Base-by-base conservation (phyloP, 2,329 filamentous ascomycete species). In the Aotearoamyces nothofagi region DNA sequence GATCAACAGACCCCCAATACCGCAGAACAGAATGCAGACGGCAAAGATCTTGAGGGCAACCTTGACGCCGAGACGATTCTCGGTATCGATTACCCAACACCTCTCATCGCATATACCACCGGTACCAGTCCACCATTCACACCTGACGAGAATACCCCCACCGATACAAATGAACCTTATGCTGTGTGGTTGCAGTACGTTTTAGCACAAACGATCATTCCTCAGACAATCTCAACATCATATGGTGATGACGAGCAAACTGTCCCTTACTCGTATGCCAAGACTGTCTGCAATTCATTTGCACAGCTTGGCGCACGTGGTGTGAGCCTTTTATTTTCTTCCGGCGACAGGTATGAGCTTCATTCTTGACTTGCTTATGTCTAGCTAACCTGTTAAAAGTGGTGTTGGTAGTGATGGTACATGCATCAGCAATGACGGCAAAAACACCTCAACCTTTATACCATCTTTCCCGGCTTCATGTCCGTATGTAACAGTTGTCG, bases 241-340 rank as follows among this genome's bases (percentile, higher is more conserved):
- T 79, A 79, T 44, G 72, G 69, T 27, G 74, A 78, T 31, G 60
- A 68, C 32, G 74, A 79, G 49, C 68, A 76, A 44, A 61, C 63
- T 2, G 57, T 79, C 0, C 72, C 74, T 0, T 41, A 52, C 3
- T 61, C 61, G 6, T 80, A 77, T 41, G 69, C 70, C 15, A 53
- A 56, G 27, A 60, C 61, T 28, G 67, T 73, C 4, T 79, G 74
- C 54, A 58, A 64, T 36, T 54, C 69, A 33, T 71, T 77, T 40
- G 68, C 62, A 11, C 61, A 74, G 41, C 63, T 78, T 19, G 72
- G 69, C 10, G 64, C 67, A 3, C 66, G 72, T 10, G 74, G 74
- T 15, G 63, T 74, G 3, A 63, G 66, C 1, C 55, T 78, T n/a
- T 51, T 79, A 16, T 72, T 76, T 47, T 59, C 63, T 4, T 67